phyloP scores from a whole-genome alignment of 176 grass and related monocot species.

The Aegilops tauschii region DNA sequence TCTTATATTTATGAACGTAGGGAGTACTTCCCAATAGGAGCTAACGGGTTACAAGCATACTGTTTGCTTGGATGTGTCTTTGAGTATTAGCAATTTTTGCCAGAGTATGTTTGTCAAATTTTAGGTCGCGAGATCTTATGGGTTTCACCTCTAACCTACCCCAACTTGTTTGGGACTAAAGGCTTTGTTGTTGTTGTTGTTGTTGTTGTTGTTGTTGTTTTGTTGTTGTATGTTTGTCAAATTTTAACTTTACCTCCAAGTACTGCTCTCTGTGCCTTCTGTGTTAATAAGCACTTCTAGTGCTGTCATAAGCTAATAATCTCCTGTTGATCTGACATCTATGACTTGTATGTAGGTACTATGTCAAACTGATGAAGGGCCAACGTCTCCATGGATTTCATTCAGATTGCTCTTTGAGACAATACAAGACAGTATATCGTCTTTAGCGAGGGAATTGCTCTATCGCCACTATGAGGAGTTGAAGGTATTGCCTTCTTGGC shows the following conservation, averaged over 20 bases:
- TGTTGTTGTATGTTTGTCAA: not conserved
- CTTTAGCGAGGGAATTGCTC: conserved; percentile 48
- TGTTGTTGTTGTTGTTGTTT: too few relatives aligned
- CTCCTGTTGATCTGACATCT: not conserved
- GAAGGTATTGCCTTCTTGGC: conserved; percentile 31
- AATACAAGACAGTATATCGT: conserved; percentile 35
- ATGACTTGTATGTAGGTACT: conserved; percentile 29
- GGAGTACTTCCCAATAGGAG: not conserved
- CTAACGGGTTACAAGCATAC: not conserved
- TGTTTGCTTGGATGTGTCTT: not conserved
- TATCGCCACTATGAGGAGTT: conserved; percentile 55
- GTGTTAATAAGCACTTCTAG: conserved; percentile 17
- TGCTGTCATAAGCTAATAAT: not conserved
- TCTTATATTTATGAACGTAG: too few relatives aligned
- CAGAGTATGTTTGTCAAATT: not conserved
- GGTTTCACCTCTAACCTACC: too few relatives aligned
- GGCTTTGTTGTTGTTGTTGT: too few relatives aligned
- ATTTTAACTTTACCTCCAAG: not conserved
- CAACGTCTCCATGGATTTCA: conserved; percentile 53
- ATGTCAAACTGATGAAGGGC: conserved; percentile 29
- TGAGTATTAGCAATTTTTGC: not conserved
- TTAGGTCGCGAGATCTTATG: too few relatives aligned
- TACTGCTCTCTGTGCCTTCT: not conserved
- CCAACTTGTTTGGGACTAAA: too few relatives aligned
- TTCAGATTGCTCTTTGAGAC: conserved; percentile 46